Conservation (phyloP, 1,139 yeast species). For the Ogataea hybrid region DNA sequence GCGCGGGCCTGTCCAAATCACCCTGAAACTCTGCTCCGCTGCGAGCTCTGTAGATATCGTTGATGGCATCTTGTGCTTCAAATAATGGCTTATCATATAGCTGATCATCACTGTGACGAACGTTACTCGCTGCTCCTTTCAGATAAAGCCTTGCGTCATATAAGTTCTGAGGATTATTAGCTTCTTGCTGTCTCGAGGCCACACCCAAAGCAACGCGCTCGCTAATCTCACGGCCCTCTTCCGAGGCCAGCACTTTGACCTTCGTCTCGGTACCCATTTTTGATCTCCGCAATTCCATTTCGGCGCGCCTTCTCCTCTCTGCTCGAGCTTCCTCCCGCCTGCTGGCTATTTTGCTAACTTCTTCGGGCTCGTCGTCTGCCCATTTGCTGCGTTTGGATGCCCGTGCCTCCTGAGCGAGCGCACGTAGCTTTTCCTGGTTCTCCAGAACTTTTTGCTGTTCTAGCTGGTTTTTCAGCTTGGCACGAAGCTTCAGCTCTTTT, state of each 20-base stretch:
- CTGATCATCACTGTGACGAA: slow-evolving; percentile 43
- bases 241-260: slow-evolving; percentile 41
- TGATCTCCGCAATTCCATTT: slow-evolving; percentile 42
- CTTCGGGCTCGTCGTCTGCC: slow-evolving; percentile 18
- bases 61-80: slow-evolving; percentile 47
- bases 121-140: slow-evolving; percentile 40
- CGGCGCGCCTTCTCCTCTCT: slow-evolving; percentile 45
- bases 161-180: slow-evolving; percentile 36
- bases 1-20: slow-evolving; percentile 24
- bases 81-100: slow-evolving; percentile 58
- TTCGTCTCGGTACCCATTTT: slow-evolving; percentile 46
- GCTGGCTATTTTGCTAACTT: slow-evolving; percentile 27
- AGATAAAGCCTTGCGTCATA: slow-evolving; percentile 57
- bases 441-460: slow-evolving; percentile 56
- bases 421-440: slow-evolving; percentile 57
- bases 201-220: slow-evolving; percentile 54
- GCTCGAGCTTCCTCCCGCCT: slow-evolving; percentile 41
- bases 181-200: slow-evolving; percentile 29
- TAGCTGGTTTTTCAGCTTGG: slow-evolving; percentile 51
- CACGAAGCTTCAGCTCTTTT: slow-evolving; percentile 61
- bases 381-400: slow-evolving; percentile 17
- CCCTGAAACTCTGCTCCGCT: slow-evolving; percentile 21
- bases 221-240: slow-evolving; percentile 50
- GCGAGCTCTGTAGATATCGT: slow-evolving; percentile 45
- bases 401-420: slow-evolving; percentile 59